Evolutionary conservation across 1,284 basidiomycete species (phyloP).

Genomic region (Anthracocystis setariae): DNA sequence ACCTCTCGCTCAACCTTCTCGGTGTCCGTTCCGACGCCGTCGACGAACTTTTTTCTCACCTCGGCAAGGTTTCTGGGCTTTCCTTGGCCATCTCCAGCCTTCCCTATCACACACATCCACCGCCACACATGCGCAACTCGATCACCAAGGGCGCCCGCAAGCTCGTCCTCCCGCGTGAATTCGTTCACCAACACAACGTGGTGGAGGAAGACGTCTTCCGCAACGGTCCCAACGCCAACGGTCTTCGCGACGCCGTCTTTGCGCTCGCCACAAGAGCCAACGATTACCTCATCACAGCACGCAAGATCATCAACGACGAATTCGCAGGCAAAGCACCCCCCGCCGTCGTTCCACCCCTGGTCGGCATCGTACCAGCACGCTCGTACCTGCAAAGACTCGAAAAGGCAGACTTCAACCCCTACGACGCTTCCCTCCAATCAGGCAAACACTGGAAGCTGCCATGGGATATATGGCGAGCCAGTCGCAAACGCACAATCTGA

Average conservation of each 20-base stretch:
- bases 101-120: constrained; percentile 61
- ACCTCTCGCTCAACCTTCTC: constrained; percentile 60
- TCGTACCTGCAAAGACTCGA: constrained; percentile 81
- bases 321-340: constrained; percentile 75
- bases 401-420: constrained; percentile 82
- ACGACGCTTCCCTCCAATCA: constrained; percentile 75
- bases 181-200: constrained; percentile 81
- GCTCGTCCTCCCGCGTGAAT: constrained; percentile 84
- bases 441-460: constrained; percentile 84
- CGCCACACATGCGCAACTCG: constrained; percentile 50
- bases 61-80: constrained; percentile 65
- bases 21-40: constrained; percentile 39
- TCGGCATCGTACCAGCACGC: constrained; percentile 79
- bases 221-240: constrained; percentile 75
- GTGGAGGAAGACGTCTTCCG: constrained; percentile 87
- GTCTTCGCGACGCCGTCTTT: constrained; percentile 79
- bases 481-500: constrained; percentile 68
- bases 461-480: constrained; percentile 83
- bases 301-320: constrained; percentile 77
- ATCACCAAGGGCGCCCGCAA: constrained; percentile 71
- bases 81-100: constrained; percentile 51
- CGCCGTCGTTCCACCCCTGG: constrained; percentile 79
- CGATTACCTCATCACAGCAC: constrained; percentile 86
- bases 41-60: constrained; percentile 65
- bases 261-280: constrained; percentile 90